These are phyloP conservation scores for Diaporthe eres DNA, from an alignment of 2,329 filamentous ascomycete species.

Conservation along the genomic window DNA sequence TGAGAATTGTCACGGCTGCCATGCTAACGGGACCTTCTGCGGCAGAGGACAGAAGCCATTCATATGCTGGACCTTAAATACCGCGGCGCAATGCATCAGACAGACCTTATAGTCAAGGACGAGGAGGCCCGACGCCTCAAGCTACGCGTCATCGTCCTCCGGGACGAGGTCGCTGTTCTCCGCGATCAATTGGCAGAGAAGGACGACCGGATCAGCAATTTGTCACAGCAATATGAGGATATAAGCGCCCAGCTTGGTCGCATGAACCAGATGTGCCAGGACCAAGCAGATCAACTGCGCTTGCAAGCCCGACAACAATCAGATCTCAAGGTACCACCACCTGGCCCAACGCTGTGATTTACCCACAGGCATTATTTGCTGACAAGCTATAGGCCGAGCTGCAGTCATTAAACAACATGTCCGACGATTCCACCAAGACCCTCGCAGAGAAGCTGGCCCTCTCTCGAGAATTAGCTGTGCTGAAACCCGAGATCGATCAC, in stretches of 20 bases:
- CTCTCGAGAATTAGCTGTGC: slow-evolving; percentile 63
- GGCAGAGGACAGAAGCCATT: slow-evolving; percentile 60
- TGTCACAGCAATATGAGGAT: slow-evolving; percentile 57
- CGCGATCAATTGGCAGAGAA: slow-evolving; percentile 73
- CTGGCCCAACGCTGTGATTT: neutral
- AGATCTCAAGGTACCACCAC: slow-evolving; percentile 60
- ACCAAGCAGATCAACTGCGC: slow-evolving; percentile 63
- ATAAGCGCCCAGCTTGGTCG: slow-evolving; percentile 59
- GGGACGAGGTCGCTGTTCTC: slow-evolving; percentile 80
- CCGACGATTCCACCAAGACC: slow-evolving; percentile 78
- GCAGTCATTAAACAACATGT: slow-evolving; percentile 75
- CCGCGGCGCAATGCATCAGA: slow-evolving; percentile 73
- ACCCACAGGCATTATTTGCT: slow-evolving; percentile 34
- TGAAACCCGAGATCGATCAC: slow-evolving; percentile 71
- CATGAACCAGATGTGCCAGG: slow-evolving; percentile 57
- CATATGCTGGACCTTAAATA: slow-evolving; percentile 79
- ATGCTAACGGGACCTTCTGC: neutral
- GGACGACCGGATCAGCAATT: slow-evolving; percentile 69
- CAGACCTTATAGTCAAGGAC: slow-evolving; percentile 78
- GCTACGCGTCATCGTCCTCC: slow-evolving; percentile 78
- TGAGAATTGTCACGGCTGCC: neutral
- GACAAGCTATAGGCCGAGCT: slow-evolving; percentile 74
- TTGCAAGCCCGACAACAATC: slow-evolving; percentile 63
- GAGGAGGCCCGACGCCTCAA: slow-evolving; percentile 81
- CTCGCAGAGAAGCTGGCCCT: slow-evolving; percentile 72